Conservation (phyloP, 352 stramenopile genomes). For the Globisporangium okanoganense region DNA sequence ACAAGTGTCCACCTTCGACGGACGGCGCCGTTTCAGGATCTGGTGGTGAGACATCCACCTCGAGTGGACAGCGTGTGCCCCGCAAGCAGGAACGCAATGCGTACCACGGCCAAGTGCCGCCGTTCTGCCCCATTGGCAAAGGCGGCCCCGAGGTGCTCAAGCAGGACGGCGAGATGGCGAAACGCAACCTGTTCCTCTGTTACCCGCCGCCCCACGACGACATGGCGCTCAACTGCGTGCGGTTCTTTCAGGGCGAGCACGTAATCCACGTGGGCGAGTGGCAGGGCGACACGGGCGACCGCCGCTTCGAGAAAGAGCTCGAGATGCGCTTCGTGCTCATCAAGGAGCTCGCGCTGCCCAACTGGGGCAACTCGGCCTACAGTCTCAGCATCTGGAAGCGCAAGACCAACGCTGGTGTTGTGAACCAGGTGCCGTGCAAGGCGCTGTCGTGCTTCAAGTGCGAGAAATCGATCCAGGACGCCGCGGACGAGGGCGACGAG, state of each 20-base stretch:
- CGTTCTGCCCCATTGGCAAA: slow-evolving; percentile 53
- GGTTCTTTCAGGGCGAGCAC: slow-evolving; percentile 57
- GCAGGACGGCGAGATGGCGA: slow-evolving; percentile 26
- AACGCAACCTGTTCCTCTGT: slow-evolving; percentile 61
- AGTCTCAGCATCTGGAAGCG: slow-evolving; percentile 68
- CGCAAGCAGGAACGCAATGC: slow-evolving; percentile 33
- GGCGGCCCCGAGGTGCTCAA: slow-evolving; percentile 55
- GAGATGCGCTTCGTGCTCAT: slow-evolving; percentile 46
- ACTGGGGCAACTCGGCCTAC: slow-evolving; percentile 80
- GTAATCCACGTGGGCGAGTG: slow-evolving; percentile 76
- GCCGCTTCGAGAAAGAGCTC: slow-evolving; percentile 61
- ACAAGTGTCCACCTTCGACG: slow-evolving; percentile 43
- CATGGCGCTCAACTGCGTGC: slow-evolving; percentile 56
- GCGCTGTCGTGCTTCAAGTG: slow-evolving; percentile 44
- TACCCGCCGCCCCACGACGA: slow-evolving; percentile 60
- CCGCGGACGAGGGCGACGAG: slow-evolving; percentile 29
- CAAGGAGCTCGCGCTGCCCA: slow-evolving; percentile 56
- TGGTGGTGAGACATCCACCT: slow-evolving; percentile 13
- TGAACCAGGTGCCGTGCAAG: slow-evolving; percentile 1
- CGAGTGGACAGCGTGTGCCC: neutral
- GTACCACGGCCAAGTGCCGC: slow-evolving; percentile 62
- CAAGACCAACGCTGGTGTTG: slow-evolving; percentile 12
- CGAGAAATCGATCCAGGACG: slow-evolving; percentile 33
- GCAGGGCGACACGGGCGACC: slow-evolving; percentile 73
- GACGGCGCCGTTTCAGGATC: slow-evolving; percentile 5